These are phyloP conservation scores for Boletus coccyginus DNA, from an alignment of 768 basidiomycete genomes.

Conservation along the genomic window DNA sequence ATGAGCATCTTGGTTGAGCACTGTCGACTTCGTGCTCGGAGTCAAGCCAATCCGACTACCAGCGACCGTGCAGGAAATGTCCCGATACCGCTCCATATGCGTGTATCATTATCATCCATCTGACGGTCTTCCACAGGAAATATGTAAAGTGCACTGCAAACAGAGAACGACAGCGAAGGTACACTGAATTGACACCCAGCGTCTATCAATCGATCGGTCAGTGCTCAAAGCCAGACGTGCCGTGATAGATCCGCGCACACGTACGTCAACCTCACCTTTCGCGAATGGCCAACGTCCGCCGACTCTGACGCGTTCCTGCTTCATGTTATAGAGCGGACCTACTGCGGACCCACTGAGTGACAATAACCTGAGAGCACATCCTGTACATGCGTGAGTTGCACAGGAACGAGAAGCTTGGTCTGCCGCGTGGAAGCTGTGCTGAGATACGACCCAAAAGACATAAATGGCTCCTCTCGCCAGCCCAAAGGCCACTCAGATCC, in stretches of 20 bases:
- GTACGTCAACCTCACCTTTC: too few species aligned
- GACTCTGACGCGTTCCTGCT: not conserved
- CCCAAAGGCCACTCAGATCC: not conserved
- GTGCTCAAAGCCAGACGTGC: not conserved
- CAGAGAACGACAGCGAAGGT: not conserved
- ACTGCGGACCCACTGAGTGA: not conserved
- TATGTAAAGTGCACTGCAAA: too few species aligned
- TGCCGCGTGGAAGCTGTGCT: not conserved
- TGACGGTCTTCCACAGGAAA: too few species aligned
- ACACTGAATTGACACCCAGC: not conserved
- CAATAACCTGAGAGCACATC: too few species aligned
- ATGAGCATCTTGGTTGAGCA: too few species aligned
- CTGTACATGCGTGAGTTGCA: not conserved
- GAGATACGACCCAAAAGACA: not conserved
- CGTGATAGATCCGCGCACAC: not conserved
- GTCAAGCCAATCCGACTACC: too few species aligned
- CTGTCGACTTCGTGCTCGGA: too few species aligned
- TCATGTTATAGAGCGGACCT: not conserved
- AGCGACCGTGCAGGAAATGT: not conserved
- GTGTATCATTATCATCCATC: not conserved
- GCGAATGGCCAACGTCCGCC: too few species aligned
- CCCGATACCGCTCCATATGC: not conserved
- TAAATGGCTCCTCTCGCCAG: not conserved
- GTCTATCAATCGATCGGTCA: not conserved
- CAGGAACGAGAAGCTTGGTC: conserved; percentile 1